phyloP scores from a whole-genome alignment of 2,329 filamentous ascomycete genomes.

The Colletotrichum brevisporum region DNA sequence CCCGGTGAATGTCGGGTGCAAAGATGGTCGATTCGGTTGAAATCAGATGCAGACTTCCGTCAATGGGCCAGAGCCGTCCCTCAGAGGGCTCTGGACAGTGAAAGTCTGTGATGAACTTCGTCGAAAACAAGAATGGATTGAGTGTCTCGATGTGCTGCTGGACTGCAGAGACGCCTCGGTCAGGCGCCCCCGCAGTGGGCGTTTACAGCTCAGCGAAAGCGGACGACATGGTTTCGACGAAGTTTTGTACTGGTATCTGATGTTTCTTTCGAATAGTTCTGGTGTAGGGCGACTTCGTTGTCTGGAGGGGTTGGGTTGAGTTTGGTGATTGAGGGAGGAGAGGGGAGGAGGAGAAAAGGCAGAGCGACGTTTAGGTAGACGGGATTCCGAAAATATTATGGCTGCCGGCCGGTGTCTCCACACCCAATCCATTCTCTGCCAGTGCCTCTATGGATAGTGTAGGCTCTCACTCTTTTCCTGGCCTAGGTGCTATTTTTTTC shows the following conservation, averaged over 20 bases:
- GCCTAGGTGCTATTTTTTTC: slow-evolving; percentile 15
- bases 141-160: slow-evolving; percentile 86
- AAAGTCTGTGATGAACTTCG: slow-evolving; percentile 74
- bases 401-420: slow-evolving; percentile 31
- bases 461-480: slow-evolving; percentile 1
- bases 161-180: slow-evolving; percentile 77
- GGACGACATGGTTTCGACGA: slow-evolving; percentile 84
- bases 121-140: slow-evolving; percentile 66
- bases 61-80: slow-evolving; percentile 52
- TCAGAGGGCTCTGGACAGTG: slow-evolving; percentile 56
- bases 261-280: slow-evolving; percentile 45
- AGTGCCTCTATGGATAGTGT: no score
- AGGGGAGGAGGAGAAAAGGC: slow-evolving; percentile 45
- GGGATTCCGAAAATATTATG: slow-evolving; percentile 40
- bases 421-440: slow-evolving; percentile 29
- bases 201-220: slow-evolving; percentile 90
- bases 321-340: slow-evolving; percentile 51
- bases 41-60: slow-evolving; percentile 56
- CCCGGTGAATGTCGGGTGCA: slow-evolving; percentile 35
- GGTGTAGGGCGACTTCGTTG: slow-evolving; percentile 73
- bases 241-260: slow-evolving; percentile 65
- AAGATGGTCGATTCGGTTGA: slow-evolving; percentile 28
- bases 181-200: slow-evolving; percentile 77
- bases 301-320: slow-evolving; percentile 60
- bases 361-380: slow-evolving; percentile 44